Conservation (phyloP, 257 asterid genomes). For the Salvia miltiorrhiza region DNA sequence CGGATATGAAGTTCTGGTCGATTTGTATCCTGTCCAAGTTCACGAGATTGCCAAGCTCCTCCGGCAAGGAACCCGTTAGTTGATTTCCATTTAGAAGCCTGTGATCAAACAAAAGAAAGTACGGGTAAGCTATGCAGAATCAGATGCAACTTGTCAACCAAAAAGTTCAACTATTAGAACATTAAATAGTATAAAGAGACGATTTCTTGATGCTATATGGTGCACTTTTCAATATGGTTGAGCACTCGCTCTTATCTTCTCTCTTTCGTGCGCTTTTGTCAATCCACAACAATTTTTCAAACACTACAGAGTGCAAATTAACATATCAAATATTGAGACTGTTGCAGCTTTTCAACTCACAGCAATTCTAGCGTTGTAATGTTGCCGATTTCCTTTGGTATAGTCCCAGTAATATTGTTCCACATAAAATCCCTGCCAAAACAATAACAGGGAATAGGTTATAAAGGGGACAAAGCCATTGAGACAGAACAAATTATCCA, state of each 20-base stretch:
- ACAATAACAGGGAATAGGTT: constrained; percentile 8
- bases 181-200: not conserved
- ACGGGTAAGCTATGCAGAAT: not conserved
- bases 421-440: constrained; percentile 86
- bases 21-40: constrained; percentile 92
- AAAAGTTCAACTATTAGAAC: not conserved
- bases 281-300: not conserved
- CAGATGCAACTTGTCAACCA: not conserved
- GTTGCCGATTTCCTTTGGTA: constrained; percentile 94
- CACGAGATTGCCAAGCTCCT: constrained; percentile 79
- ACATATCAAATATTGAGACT: not conserved
- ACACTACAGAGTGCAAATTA: not conserved
- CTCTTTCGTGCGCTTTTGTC: not conserved
- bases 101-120: constrained; percentile 24
- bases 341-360: constrained; percentile 48
- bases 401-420: constrained; percentile 74
- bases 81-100: constrained; percentile 96
- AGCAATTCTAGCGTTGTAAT: constrained; percentile 56
- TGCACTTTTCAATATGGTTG: constrained; percentile 10
- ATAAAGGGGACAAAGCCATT: constrained; percentile 17
- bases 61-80: constrained; percentile 87
- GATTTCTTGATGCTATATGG: not conserved
- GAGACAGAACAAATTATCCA: not conserved
- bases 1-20: constrained; percentile 85
- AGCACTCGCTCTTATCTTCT: not conserved